phyloP scores from a whole-genome alignment of 257 asterid genomes.

The Rehmannia glutinosa region DNA sequence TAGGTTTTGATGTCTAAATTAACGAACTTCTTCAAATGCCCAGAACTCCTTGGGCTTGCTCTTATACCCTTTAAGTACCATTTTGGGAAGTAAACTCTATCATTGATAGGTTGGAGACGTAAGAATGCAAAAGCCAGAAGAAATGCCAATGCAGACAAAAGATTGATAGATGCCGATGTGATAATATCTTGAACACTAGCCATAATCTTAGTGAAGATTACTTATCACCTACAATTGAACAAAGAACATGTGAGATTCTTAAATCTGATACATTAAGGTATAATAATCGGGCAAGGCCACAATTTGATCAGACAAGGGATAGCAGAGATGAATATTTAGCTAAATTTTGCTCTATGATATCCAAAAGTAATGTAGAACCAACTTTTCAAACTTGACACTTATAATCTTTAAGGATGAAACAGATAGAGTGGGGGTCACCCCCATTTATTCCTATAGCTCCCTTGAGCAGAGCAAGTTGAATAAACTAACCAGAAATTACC shows the following conservation, averaged over 20 bases:
- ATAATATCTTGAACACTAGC: conserved; percentile 66
- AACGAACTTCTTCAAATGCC: conserved; percentile 48
- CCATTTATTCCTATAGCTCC: no score
- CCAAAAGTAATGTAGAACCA: no score
- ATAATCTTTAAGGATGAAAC: not conserved
- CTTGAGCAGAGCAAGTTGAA: no score
- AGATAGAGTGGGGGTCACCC: not conserved
- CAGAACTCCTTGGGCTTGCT: conserved; percentile 72
- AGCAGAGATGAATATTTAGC: not conserved
- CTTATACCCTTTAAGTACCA: conserved; percentile 83
- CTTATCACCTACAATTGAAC: conserved; percentile 22
- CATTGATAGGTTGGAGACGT: conserved; percentile 82
- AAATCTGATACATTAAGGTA: not conserved
- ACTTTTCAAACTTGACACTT: not conserved
- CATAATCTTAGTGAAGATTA: conserved; percentile 40
- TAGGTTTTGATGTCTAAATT: conserved; percentile 62
- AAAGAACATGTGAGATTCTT: not conserved
- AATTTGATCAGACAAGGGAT: not conserved
- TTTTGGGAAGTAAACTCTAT: no score
- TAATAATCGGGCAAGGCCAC: not conserved
- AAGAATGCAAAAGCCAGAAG: conserved; percentile 81
- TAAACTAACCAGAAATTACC: no score
- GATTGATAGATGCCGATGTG: conserved; percentile 69
- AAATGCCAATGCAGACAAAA: conserved; percentile 71
- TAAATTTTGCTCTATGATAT: no score